Conservation (phyloP, 768 basidiomycete species). For the Astraeus odoratus region DNA sequence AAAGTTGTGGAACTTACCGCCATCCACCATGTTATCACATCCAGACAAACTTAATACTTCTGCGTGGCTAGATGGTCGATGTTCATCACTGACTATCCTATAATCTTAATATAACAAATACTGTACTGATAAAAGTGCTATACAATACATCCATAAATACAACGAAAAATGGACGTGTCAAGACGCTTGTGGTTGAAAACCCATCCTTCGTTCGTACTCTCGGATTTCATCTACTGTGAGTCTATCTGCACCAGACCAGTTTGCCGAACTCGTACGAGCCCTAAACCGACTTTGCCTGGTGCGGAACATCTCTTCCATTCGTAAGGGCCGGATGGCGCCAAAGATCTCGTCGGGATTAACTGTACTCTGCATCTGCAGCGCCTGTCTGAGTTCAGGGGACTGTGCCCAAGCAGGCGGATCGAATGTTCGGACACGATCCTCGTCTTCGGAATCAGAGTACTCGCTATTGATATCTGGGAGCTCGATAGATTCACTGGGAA, state of each 20-base stretch:
- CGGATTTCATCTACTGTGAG: slow-evolving; percentile 78
- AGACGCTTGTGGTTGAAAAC: slow-evolving; percentile 42
- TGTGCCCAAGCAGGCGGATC: slow-evolving; percentile 87
- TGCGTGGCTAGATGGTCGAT: too few species aligned
- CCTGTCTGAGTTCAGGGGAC: slow-evolving; percentile 76
- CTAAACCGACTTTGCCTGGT: slow-evolving; percentile 74
- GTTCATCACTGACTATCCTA: too few species aligned
- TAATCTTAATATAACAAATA: too few species aligned
- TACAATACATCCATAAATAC: too few species aligned
- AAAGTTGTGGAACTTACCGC: background rate
- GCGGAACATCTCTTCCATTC: slow-evolving; percentile 93
- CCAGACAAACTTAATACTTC: too few species aligned
- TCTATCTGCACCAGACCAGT: slow-evolving; percentile 91
- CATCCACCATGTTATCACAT: too few species aligned
- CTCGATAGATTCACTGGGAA: slow-evolving; percentile 77
- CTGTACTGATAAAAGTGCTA: too few species aligned
- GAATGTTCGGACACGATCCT: slow-evolving; percentile 66
- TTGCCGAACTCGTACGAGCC: slow-evolving; percentile 87
- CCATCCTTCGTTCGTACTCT: slow-evolving; percentile 89
- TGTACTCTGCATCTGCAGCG: slow-evolving; percentile 75
- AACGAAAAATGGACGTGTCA: slow-evolving; percentile 11
- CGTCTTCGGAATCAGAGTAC: slow-evolving; percentile 94
- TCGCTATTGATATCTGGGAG: slow-evolving; percentile 95
- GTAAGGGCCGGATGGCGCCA: slow-evolving; percentile 76
- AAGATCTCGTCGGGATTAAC: slow-evolving; percentile 91